Conservation (phyloP, 306 rosid genomes). For the Trichosanthes truncata region DNA sequence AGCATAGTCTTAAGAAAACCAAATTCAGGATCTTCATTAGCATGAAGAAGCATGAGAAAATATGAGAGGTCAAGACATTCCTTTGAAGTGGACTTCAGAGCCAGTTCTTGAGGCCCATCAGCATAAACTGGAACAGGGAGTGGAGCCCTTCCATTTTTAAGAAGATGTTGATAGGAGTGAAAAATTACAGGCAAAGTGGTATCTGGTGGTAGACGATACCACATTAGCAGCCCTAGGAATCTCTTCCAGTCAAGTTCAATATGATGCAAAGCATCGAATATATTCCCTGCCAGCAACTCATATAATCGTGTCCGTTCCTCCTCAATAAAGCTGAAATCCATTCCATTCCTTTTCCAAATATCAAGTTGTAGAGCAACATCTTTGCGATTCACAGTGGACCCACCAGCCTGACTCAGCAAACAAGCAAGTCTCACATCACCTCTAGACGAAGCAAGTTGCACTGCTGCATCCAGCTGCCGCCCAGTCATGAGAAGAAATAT, state of each 20-base stretch:
- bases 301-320: conserved; percentile 66
- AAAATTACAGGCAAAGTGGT: conserved; percentile 61
- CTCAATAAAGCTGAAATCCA: conserved; percentile 87
- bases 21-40: conserved; percentile 44
- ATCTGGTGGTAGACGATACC: conserved; percentile 73
- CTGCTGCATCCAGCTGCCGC: conserved; percentile 78
- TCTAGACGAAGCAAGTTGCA: conserved; percentile 64
- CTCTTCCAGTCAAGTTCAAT: conserved; percentile 85
- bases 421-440: conserved; percentile 95
- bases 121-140: conserved; percentile 75
- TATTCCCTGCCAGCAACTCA: conserved; percentile 76
- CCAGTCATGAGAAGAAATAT: conserved; percentile 70
- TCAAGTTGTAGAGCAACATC: conserved; percentile 76
- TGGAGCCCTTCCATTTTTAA: conserved; percentile 70
- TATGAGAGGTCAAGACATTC: conserved; percentile 72
- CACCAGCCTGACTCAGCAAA: conserved; percentile 90
- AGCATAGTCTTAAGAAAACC: conserved; percentile 64
- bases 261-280: conserved; percentile 49
- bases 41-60: conserved; percentile 95
- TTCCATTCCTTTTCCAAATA: conserved; percentile 73
- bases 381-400: conserved; percentile 62
- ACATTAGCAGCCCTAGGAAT: conserved; percentile 83
- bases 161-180: conserved; percentile 57
- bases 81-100: conserved; percentile 21
- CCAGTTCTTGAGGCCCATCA: conserved; percentile 53